Conservation (phyloP, 2,329 filamentous ascomycete species). For the Ophiocordyceps polyrhachis-furcata region DNA sequence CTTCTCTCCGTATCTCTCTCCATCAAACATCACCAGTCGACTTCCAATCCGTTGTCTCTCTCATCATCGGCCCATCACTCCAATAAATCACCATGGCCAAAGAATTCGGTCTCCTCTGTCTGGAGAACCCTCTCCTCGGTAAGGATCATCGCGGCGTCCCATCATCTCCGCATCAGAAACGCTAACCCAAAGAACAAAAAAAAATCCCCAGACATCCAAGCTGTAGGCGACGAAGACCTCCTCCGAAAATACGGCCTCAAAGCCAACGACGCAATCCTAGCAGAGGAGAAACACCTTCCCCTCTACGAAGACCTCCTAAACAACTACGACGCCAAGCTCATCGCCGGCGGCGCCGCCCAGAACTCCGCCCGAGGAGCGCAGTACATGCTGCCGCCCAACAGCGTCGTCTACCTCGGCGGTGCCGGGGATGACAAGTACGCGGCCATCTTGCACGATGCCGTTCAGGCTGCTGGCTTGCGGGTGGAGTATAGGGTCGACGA, state of each 20-base stretch:
- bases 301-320: constrained; percentile 89
- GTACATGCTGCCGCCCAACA: constrained; percentile 83
- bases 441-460: constrained; percentile 69
- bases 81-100: constrained; percentile 44
- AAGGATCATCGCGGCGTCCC: too few relatives aligned
- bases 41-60: too few relatives aligned
- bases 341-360: constrained; percentile 90
- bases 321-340: constrained; percentile 83
- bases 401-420: constrained; percentile 82
- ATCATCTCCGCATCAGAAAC: too few relatives aligned
- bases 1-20: not conserved
- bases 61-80: not conserved
- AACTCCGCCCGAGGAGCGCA: constrained; percentile 93
- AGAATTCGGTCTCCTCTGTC: constrained; percentile 74
- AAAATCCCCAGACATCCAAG: constrained; percentile 71
- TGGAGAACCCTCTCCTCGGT: constrained; percentile 97
- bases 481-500: constrained; percentile 91
- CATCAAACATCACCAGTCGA: not conserved
- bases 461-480: constrained; percentile 70
- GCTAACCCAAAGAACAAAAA: not conserved
- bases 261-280: constrained; percentile 92
- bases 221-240: constrained; percentile 59
- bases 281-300: constrained; percentile 72
- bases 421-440: constrained; percentile 94
- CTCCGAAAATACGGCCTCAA: constrained; percentile 89